These are phyloP conservation scores for Suhomyces atakaporum DNA, from an alignment of 1,139 yeast genomes.

Conservation along the genomic window DNA sequence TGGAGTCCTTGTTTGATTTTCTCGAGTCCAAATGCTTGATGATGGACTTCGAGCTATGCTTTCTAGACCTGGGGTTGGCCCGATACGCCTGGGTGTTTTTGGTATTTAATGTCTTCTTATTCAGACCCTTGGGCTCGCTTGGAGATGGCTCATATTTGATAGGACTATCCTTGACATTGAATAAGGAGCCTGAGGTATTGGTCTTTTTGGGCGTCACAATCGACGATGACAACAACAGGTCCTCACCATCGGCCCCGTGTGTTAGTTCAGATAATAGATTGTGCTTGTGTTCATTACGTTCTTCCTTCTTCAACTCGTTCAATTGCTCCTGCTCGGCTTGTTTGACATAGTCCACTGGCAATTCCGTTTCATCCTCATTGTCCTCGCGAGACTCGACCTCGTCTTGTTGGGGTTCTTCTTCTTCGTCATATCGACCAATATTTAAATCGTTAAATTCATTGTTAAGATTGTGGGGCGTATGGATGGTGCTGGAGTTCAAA, in stretches of 20 bases:
- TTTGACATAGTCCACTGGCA: constrained; percentile 7
- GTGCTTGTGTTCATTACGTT: constrained; percentile 38
- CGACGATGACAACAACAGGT: constrained; percentile 21
- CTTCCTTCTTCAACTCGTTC: constrained; percentile 35
- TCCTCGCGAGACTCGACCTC: constrained; percentile 13
- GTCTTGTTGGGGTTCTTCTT: constrained; percentile 15
- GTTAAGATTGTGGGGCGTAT: constrained; percentile 20
- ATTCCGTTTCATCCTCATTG: constrained; percentile 12
- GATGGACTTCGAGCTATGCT: constrained; percentile 33
- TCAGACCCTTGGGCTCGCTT: too few species aligned
- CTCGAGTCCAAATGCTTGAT: constrained; percentile 31
- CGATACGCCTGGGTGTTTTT: constrained; percentile 13
- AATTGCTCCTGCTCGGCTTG: constrained; percentile 35
- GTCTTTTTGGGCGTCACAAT: constrained; percentile 24
- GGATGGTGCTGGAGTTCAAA: constrained; percentile 8
- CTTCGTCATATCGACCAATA: constrained; percentile 23
- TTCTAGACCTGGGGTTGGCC: constrained; percentile 42
- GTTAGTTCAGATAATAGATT: constrained; percentile 42
- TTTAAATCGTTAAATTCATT: constrained; percentile 32
- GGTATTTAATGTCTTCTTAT: constrained; percentile 10
- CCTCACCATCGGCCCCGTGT: constrained; percentile 29
- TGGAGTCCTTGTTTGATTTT: constrained; percentile 4
- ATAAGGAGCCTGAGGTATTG: constrained; percentile 31
- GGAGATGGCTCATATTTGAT: constrained; percentile 17
- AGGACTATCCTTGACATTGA: constrained; percentile 42